These are phyloP conservation scores for Skeletonema grethae DNA, from an alignment of 108 stramenopile species.

Conservation along the genomic window DNA sequence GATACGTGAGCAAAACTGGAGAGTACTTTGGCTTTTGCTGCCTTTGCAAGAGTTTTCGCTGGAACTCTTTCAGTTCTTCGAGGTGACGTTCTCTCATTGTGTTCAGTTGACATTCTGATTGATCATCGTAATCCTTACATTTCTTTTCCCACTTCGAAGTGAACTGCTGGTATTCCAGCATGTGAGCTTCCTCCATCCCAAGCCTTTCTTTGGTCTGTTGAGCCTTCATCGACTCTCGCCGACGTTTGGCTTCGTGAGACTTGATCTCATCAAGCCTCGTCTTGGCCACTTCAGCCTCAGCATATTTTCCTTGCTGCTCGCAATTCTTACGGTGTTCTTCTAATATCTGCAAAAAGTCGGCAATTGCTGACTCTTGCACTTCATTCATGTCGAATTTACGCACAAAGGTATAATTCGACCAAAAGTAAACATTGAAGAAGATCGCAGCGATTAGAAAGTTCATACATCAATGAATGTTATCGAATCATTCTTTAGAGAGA, in stretches of 20 bases:
- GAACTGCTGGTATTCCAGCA: constrained; percentile 91
- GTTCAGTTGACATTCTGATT: constrained; percentile 51
- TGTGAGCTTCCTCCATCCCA: constrained; percentile 92
- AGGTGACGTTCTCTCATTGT: constrained; percentile 81
- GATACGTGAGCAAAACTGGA: constrained; percentile 75
- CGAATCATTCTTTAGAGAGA: no score
- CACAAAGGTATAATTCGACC: not conserved
- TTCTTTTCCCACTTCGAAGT: constrained; percentile 86
- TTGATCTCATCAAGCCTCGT: constrained; percentile 83
- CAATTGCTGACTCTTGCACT: constrained; percentile 55
- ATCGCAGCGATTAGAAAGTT: no score
- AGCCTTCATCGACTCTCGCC: constrained; percentile 77
- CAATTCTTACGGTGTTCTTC: constrained; percentile 90
- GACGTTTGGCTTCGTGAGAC: constrained; percentile 83
- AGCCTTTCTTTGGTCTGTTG: constrained; percentile 80
- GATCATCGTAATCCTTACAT: constrained; percentile 75
- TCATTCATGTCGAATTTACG: constrained; percentile 27
- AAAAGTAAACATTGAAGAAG: not conserved
- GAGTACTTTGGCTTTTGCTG: constrained; percentile 74
- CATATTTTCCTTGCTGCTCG: constrained; percentile 88
- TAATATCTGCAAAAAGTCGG: constrained; percentile 68
- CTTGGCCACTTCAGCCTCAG: constrained; percentile 91
- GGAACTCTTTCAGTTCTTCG: constrained; percentile 79
- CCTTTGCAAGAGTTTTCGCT: constrained; percentile 61
- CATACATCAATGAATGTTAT: no score